Percentiles rank a stretch among this genome's conserved stretches.
Conservation (phyloP, 2,329 filamentous ascomycete genomes). For the Pseudogymnoascus sp. region DNA sequence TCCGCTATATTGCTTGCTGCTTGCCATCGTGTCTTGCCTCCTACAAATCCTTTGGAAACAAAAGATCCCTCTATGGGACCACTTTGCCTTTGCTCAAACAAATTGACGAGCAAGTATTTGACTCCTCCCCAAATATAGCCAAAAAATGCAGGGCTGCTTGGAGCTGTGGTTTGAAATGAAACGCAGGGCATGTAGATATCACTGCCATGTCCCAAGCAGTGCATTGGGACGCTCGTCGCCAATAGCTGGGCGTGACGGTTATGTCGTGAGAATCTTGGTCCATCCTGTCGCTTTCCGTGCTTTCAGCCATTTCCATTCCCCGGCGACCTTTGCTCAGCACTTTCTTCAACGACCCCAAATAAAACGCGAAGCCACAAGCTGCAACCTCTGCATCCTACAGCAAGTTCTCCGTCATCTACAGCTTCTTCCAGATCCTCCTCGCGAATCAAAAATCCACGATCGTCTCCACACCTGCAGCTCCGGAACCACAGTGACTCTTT, state of each 20-base stretch:
- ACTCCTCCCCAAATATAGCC: background rate
- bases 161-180: background rate
- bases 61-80: background rate
- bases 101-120: no score
- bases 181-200: background rate
- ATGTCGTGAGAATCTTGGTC: slow-evolving; percentile 81
- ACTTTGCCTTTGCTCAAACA: background rate
- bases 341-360: slow-evolving; percentile 49
- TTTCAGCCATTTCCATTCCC: background rate
- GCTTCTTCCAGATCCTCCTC: slow-evolving; percentile 56
- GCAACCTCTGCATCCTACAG: slow-evolving; percentile 61
- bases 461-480: slow-evolving; percentile 58
- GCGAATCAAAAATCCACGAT: slow-evolving; percentile 51
- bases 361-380: slow-evolving; percentile 61
- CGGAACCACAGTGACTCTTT: slow-evolving; percentile 46
- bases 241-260: slow-evolving; percentile 64
- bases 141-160: background rate
- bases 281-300: slow-evolving; percentile 58
- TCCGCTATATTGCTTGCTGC: background rate
- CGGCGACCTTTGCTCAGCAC: background rate
- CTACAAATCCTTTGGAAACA: background rate
- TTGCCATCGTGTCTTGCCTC: background rate
- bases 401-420: slow-evolving; percentile 51
- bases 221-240: background rate
- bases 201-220: background rate